Conservation (phyloP, 179 eudicot species). For the Corrigiola litoralis region DNA sequence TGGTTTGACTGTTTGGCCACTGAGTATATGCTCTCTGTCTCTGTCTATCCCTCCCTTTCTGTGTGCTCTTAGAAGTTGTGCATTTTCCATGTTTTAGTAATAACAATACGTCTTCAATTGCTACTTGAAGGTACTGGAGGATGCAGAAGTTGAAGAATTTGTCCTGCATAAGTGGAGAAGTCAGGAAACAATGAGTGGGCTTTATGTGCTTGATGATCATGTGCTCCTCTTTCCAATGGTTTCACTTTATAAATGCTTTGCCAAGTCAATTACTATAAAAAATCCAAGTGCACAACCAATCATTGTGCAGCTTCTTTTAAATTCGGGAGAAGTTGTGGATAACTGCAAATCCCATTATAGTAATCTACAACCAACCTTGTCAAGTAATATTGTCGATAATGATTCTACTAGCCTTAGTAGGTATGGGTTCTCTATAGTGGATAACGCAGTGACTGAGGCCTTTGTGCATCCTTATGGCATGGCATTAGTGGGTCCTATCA, state of each 20-base stretch:
- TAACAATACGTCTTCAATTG: conserved; percentile 9
- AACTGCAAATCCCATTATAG: conserved; percentile 41
- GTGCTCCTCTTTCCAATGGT: conserved; percentile 58
- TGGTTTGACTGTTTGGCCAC: not conserved
- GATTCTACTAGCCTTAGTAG: conserved; percentile 36
- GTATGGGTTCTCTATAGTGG: conserved; percentile 65
- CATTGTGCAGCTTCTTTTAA: conserved; percentile 64
- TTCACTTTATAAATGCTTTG: conserved; percentile 49
- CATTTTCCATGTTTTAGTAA: conserved; percentile 10
- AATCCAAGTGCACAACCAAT: conserved; percentile 73
- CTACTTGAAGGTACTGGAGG: conserved; percentile 36
- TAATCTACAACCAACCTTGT: conserved; percentile 37
- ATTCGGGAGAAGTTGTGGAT: conserved; percentile 48
- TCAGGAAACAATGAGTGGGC: conserved; percentile 43
- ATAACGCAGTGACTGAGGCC: conserved; percentile 59
- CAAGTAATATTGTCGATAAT: conserved; percentile 36
- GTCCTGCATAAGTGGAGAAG: conserved; percentile 57
- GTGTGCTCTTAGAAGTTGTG: not conserved
- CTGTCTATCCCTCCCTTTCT: not conserved
- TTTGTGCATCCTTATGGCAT: conserved; percentile 59
- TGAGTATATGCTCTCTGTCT: not conserved
- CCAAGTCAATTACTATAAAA: conserved; percentile 49
- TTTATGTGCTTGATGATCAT: conserved; percentile 49
- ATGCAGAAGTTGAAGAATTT: conserved; percentile 53
- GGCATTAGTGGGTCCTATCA: conserved; percentile 67